Base-by-base conservation (phyloP, 225 moss, liverwort and hornwort species). In the Pseudisothecium myosuroides region DNA sequence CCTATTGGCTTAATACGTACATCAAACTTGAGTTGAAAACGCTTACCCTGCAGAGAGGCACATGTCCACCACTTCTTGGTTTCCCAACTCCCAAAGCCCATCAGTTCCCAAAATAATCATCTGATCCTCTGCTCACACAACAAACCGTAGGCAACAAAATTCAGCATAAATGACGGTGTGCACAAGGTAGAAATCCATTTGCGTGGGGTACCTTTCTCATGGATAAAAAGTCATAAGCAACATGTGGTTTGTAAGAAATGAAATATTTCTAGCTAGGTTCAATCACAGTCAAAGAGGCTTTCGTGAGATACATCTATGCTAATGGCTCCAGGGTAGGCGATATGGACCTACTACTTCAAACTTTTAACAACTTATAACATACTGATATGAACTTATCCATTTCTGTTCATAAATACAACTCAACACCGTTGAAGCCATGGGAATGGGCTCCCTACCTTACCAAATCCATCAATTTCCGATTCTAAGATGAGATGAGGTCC, bases 41-140 rank as follows among this genome's bases (percentile, higher is more conserved):
- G 73, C 12, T 83, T 95, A 98, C 98, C 96, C 94, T 82, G 94
- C 92, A 84, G 94, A 87, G 29, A 94, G 93, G 85, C 95, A 94
- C 41, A 96, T 76, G 84, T 96, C 93, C 80, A 95, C 96, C 77
- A 93, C 98, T 87, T 96, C 96, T 89, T 98, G 96, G 83, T 97
- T 98, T 65, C 96, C 93, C 83, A 97, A 87, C 90, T 98, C 97
- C 97, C 97, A 98, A 34, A 98, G 95, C 41, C 98, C 98, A 91
- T 98, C 98, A 45, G 95, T 97, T 90, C 94, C 98, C 88, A 98
- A 76, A 74, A 98, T 94, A 58, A 98, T 91, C 89, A 96, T 95
- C 86, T 98, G 93, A 89, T 98, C 97, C 87, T 97, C 98, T 98
- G 95, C 90, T 31, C 88, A 84, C 77, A 90, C 52, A 58, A 73